Percentiles rank a stretch among this genome's conserved stretches.
Conservation (phyloP, 495 filamentous ascomycete species). For the Usnea hakonensis region DNA sequence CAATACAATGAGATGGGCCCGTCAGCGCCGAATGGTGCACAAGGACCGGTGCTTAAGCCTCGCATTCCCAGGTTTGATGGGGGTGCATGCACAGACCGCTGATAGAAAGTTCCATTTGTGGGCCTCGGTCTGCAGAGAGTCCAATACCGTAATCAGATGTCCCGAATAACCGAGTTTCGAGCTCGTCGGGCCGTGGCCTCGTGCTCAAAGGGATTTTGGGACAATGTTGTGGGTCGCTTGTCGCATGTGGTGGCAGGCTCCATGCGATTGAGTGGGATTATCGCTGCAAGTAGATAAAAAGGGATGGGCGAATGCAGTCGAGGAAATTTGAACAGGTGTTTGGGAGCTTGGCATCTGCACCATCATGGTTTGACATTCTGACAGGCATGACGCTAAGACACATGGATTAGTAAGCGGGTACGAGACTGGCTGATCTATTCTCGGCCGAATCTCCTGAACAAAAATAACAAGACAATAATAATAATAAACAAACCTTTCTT, state of each 20-base stretch:
- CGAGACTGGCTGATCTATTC: no score
- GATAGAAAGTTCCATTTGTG: neutral
- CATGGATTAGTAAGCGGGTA: neutral
- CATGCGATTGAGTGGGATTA: constrained; percentile 13
- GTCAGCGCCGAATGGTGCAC: neutral
- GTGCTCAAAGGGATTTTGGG: constrained; percentile 7
- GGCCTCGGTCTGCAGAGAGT: neutral
- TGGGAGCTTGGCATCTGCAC: neutral
- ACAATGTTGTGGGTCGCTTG: constrained; percentile 17
- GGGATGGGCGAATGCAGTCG: neutral
- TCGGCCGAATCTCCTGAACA: constrained; percentile 1
- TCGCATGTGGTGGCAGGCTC: constrained; percentile 20
- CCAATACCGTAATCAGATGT: neutral
- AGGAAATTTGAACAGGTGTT: neutral
- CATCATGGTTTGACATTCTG: no score
- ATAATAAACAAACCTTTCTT: neutral
- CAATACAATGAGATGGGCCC: neutral
- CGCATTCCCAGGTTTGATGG: neutral
- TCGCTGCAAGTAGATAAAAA: constrained; percentile 3
- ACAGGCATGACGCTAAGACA: neutral
- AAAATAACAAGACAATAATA: no score
- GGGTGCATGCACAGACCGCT: constrained; percentile 3
- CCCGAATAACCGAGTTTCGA: neutral
- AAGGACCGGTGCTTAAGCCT: neutral
- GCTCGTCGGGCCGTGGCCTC: constrained; percentile 15